Base-by-base conservation (phyloP, 2,329 filamentous ascomycete genomes). In the Verticillium tricorpus region DNA sequence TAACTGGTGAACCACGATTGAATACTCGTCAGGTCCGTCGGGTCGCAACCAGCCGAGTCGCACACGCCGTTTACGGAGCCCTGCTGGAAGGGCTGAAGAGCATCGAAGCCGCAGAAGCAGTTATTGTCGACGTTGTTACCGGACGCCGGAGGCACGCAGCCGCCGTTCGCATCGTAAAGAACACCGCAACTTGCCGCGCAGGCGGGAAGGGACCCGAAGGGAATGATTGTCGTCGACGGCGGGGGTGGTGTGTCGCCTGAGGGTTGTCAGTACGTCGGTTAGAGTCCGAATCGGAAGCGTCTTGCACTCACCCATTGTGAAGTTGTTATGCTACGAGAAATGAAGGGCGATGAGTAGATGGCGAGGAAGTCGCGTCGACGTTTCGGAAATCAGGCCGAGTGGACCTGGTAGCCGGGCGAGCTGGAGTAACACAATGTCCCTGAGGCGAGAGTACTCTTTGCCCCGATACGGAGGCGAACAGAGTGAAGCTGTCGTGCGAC, bases 61-160 rank as follows among this genome's bases (percentile, higher is more conserved):
- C 91, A 93, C 15, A 91, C 82, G 5, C 84, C 84, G 9, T n/a
- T 17, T 6, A 56, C 31, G 5, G 79, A 76, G 37, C 80, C 82
- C 2, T 63, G 62, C 39, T 56, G 57, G 37, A 60, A 66, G 1
- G 64, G 12, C 78, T 76, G 35, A 84, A 82, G 61, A 92, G 86
- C 9, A 80, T 73, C 4, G 58, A 89, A 86, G 68, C 81, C 77
- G 77, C 92, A 96, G 77, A 96, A 93, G 76, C 92, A 96, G 39
- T 81, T 79, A 50, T 82, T 72, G 57, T 81, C 79, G 58, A 81
- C 80, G 7, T 76, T 73, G 11, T 52, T 52, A 5, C 82, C 73
- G 3, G 75, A 79, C 28, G 76, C 80, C 4, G 83, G 84, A 3
- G 89, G 88, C 1, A 89, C 82, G 74, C 92, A 96, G 64, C 80